Evolutionary conservation across 805 yeast genomes (phyloP).

Genomic region (Ogataea philodendri): DNA sequence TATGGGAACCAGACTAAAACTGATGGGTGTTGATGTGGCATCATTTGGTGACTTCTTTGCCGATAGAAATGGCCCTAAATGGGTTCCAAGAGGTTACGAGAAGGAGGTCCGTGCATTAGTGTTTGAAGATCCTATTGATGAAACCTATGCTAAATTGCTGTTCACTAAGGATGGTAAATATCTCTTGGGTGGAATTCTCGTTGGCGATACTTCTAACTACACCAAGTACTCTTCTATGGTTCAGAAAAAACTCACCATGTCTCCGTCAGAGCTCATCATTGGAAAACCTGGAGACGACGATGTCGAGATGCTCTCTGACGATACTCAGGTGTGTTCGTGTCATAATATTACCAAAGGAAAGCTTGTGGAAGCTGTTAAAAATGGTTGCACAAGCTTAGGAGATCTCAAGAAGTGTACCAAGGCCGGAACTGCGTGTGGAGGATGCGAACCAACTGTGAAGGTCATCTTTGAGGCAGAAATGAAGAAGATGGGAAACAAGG

Average conservation of each 20-base stretch:
- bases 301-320: conserved; percentile 32
- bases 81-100: conserved; percentile 31
- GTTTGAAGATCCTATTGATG: conserved; percentile 36
- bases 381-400: conserved; percentile 32
- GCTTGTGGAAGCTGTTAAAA: conserved; percentile 30
- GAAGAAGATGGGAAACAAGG: conserved; percentile 35
- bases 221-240: conserved; percentile 34
- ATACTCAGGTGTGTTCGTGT: conserved; percentile 39
- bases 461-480: conserved; percentile 36
- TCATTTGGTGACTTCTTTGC: conserved; percentile 40
- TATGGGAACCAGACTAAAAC: conserved; percentile 36
- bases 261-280: conserved; percentile 34
- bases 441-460: conserved; percentile 38
- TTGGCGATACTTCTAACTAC: conserved; percentile 35
- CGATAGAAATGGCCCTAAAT: conserved; percentile 35
- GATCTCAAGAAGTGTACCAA: conserved; percentile 36
- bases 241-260: conserved; percentile 31
- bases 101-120: conserved; percentile 29
- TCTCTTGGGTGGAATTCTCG: conserved; percentile 38
- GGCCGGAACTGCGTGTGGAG: conserved; percentile 41
- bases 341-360: conserved; percentile 36
- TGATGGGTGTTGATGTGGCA: conserved; percentile 40
- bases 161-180: conserved; percentile 36
- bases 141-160: conserved; percentile 34
- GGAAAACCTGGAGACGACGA: conserved; percentile 31